These are phyloP conservation scores for rapeseed (Brassica napus) DNA, from an alignment of 345 rosid genomes.

Conservation along the genomic window DNA sequence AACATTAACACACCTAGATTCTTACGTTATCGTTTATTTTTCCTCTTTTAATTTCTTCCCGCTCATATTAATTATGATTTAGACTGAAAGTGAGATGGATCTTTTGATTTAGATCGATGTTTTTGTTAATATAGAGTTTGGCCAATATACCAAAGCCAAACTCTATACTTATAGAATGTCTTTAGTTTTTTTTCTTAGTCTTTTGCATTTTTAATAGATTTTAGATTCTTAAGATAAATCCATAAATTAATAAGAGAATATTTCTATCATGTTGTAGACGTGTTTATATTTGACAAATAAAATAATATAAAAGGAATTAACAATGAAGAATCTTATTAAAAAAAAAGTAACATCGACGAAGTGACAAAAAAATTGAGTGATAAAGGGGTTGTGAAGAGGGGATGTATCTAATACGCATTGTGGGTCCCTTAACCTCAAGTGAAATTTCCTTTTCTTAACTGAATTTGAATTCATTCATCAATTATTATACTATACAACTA, in stretches of 20 bases:
- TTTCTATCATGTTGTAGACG: not conserved
- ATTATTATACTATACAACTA: not conserved
- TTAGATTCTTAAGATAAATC: conserved; percentile 16
- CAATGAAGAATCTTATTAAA: not conserved
- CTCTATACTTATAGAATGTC: not conserved
- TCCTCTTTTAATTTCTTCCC: not conserved
- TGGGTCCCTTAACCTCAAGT: conserved; percentile 23
- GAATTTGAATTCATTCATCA: not conserved
- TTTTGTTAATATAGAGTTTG: conserved; percentile 7
- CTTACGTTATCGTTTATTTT: conserved; percentile 18
- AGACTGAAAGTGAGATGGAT: not conserved
- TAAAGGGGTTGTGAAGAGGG: conserved; percentile 39
- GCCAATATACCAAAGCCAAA: conserved; percentile 15
- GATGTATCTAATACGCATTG: conserved; percentile 33
- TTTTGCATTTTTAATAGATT: not conserved
- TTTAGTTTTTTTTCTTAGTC: not conserved
- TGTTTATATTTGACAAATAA: not conserved
- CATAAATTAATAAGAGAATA: conserved; percentile 18
- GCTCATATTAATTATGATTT: not conserved
- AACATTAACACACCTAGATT: conserved; percentile 34
- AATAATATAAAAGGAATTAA: conserved; percentile 1
- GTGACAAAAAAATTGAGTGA: conserved; percentile 25
- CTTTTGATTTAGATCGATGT: conserved; percentile 22
- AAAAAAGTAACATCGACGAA: not conserved
- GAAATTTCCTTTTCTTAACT: conserved; percentile 4